Evolutionary conservation across 345 rosid genomes (phyloP).

Genomic region (Ricinus communis): DNA sequence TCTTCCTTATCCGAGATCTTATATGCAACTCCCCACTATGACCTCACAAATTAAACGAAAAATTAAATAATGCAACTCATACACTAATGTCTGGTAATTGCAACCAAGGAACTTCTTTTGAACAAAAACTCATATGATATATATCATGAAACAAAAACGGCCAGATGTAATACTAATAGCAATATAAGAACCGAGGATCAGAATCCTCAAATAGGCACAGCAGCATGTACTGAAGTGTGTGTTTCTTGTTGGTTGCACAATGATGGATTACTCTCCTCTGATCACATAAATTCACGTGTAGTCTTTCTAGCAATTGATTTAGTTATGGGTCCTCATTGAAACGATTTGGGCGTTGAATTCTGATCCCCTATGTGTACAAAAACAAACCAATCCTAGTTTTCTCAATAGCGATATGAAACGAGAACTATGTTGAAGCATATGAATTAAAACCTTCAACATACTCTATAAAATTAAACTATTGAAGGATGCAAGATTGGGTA

Average conservation of each 20-base stretch:
- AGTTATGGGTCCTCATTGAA: neutral
- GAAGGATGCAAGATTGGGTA: too few relatives aligned
- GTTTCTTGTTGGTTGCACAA: too few relatives aligned
- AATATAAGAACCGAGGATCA: neutral
- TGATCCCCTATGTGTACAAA: too few relatives aligned
- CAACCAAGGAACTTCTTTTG: neutral
- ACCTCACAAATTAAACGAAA: slow-evolving; percentile 30
- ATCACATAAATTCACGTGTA: too few relatives aligned
- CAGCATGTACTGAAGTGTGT: neutral
- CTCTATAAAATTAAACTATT: too few relatives aligned
- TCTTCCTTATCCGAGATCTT: slow-evolving; percentile 73
- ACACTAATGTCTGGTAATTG: neutral
- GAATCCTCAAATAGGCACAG: neutral
- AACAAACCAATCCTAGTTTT: too few relatives aligned
- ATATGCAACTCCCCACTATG: slow-evolving; percentile 95
- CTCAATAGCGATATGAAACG: too few relatives aligned
- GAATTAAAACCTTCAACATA: too few relatives aligned
- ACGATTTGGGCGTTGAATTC: too few relatives aligned
- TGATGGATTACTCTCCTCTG: too few relatives aligned
- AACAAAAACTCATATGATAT: neutral
- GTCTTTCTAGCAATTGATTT: too few relatives aligned
- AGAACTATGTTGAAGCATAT: too few relatives aligned
- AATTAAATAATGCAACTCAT: neutral
- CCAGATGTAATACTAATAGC: neutral
- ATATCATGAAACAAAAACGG: neutral